These are phyloP conservation scores for Avena eriantha DNA, from an alignment of 176 grass and related monocot genomes.

Conservation along the genomic window DNA sequence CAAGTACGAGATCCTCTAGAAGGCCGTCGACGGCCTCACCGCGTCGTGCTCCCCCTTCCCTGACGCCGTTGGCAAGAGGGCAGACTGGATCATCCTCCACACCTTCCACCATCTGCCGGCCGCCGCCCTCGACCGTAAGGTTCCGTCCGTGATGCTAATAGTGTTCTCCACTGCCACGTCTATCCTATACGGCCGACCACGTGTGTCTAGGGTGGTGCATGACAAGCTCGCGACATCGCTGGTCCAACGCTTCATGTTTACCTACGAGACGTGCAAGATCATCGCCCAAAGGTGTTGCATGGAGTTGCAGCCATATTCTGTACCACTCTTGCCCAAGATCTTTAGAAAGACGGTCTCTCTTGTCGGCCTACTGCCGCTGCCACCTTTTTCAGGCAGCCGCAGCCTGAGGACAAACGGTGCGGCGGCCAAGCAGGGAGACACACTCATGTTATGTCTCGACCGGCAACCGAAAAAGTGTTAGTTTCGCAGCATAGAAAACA, in stretches of 20 bases:
- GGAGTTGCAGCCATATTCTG: slow-evolving; percentile 25
- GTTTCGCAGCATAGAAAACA: too few relatives aligned
- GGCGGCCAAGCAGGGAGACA: not conserved
- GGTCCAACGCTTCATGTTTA: not conserved
- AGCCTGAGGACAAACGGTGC: not conserved
- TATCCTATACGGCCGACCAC: not conserved
- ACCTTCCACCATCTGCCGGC: not conserved
- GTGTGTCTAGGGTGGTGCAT: not conserved
- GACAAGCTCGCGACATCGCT: not conserved
- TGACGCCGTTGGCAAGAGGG: not conserved
- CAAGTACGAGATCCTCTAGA: not conserved
- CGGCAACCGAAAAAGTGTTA: not conserved
- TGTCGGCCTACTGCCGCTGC: not conserved
- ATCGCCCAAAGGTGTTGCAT: slow-evolving; percentile 36
- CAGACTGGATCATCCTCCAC: not conserved
- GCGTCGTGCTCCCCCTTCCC: not conserved
- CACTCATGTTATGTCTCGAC: not conserved
- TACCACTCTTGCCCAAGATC: slow-evolving; percentile 10
- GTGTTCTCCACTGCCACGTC: not conserved
- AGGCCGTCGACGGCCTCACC: not conserved
- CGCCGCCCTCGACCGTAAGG: too few relatives aligned
- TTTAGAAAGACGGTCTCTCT: not conserved
- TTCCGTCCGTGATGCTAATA: not conserved
- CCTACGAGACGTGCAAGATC: slow-evolving; percentile 18
- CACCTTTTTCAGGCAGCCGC: not conserved